phyloP scores from a whole-genome alignment of 495 filamentous ascomycete genomes.

The Penicillium coprophilum region DNA sequence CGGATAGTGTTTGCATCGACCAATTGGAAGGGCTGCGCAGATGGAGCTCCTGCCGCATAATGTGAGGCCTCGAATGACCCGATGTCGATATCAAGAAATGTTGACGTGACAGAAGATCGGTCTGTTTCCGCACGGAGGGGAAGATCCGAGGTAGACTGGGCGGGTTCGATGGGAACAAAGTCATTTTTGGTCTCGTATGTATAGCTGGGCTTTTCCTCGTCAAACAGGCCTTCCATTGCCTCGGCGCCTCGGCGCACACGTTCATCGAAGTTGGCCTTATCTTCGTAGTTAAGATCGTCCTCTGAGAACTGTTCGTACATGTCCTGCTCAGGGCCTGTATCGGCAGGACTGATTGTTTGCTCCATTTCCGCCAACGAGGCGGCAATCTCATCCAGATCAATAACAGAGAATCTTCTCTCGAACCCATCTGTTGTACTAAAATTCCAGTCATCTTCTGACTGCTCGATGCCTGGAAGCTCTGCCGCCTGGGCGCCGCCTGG shows the following conservation, averaged over 20 bases:
- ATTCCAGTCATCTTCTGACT: slow-evolving; percentile 74
- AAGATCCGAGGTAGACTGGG: slow-evolving; percentile 42
- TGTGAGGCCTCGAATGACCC: slow-evolving; percentile 49
- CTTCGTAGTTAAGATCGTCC: slow-evolving; percentile 35
- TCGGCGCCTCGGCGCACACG: slow-evolving; percentile 50
- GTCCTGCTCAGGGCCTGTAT: slow-evolving; percentile 23
- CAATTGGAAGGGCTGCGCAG: slow-evolving; percentile 48
- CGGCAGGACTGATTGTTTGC: slow-evolving; percentile 32
- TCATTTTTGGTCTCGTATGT: slow-evolving; percentile 50
- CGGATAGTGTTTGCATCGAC: slow-evolving; percentile 52
- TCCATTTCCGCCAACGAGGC: slow-evolving; percentile 43
- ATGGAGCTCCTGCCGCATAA: slow-evolving; percentile 46
- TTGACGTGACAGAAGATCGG: slow-evolving; percentile 49
- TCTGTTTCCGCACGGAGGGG: slow-evolving; percentile 51
- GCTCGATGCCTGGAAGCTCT: slow-evolving; percentile 44
- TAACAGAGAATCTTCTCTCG: slow-evolving; percentile 57
- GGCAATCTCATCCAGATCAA: slow-evolving; percentile 48
- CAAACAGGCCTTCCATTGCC: slow-evolving; percentile 50
- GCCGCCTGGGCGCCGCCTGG: slow-evolving; percentile 70
- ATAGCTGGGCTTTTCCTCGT: slow-evolving; percentile 48
- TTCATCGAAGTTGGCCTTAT: slow-evolving; percentile 48
- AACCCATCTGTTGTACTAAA: slow-evolving; percentile 88
- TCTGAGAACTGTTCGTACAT: slow-evolving; percentile 27
- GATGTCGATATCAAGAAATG: slow-evolving; percentile 50
- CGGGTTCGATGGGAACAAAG: slow-evolving; percentile 42